Percentiles rank a stretch among this genome's conserved stretches.
These are phyloP conservation scores for Claviceps sp. DNA, from an alignment of 2,329 filamentous ascomycete species.

Conservation along the genomic window DNA sequence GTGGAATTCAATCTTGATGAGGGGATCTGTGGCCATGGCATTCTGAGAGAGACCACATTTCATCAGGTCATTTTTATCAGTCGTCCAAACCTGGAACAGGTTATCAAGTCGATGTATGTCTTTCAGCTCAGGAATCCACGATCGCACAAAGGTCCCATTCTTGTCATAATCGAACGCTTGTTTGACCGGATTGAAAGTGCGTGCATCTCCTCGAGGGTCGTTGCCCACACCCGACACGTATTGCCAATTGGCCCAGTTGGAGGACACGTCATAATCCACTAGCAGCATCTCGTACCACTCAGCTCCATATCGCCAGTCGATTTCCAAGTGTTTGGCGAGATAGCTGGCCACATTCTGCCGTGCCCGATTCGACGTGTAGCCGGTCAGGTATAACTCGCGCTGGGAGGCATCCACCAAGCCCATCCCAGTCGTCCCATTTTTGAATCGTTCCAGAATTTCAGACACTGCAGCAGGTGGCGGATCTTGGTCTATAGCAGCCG, in stretches of 20 bases:
- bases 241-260: conserved; percentile 76
- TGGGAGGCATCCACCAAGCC: conserved; percentile 67
- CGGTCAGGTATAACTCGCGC: conserved; percentile 60
- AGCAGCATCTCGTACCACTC: conserved; percentile 72
- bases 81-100: conserved; percentile 59
- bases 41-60: conserved; percentile 41
- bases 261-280: conserved; percentile 62
- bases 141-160: conserved; percentile 54
- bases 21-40: conserved; percentile 53
- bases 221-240: conserved; percentile 71
- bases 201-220: conserved; percentile 55
- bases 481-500: conserved; percentile 22
- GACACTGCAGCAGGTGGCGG: conserved; percentile 29
- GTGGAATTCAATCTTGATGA: conserved; percentile 51
- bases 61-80: conserved; percentile 43
- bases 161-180: conserved; percentile 68
- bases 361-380: conserved; percentile 65
- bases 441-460: conserved; percentile 42
- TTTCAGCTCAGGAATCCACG: conserved; percentile 58
- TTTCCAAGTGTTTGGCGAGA: conserved; percentile 55
- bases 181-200: conserved; percentile 75
- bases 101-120: conserved; percentile 38
- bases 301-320: conserved; percentile 71
- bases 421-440: conserved; percentile 58
- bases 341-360: conserved; percentile 68